phyloP scores from a whole-genome alignment of 768 basidiomycete species.

The Collybia sp. region DNA sequence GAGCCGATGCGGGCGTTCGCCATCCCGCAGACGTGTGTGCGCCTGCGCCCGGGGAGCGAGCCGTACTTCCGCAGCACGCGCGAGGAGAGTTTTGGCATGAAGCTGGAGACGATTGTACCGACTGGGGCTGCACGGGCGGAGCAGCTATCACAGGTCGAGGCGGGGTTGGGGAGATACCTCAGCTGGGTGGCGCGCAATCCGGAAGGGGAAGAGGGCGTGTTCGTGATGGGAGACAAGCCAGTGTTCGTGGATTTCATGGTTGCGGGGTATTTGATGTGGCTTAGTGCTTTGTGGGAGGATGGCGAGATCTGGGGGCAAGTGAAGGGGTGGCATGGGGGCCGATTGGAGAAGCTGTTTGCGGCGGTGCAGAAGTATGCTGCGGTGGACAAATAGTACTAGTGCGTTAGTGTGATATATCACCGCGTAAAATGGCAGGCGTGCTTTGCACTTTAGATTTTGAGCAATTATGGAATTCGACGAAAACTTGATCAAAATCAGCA shows the following conservation, averaged over 20 bases:
- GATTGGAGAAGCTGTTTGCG: neutral
- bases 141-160: conserved; percentile 22
- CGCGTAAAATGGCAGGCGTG: too few species aligned
- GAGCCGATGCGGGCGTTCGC: conserved; percentile 12
- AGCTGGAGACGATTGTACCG: conserved; percentile 1
- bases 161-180: conserved; percentile 10
- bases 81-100: conserved; percentile 1
- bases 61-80: conserved; percentile 17
- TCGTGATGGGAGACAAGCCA: conserved; percentile 29
- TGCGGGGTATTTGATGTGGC: conserved; percentile 18
- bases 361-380: neutral
- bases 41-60: conserved; percentile 23
- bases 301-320: conserved; percentile 39
- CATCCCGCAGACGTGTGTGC: conserved; percentile 8
- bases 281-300: conserved; percentile 23
- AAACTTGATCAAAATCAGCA: too few species aligned
- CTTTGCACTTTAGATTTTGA: too few species aligned
- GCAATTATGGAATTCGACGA: too few species aligned
- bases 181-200: neutral
- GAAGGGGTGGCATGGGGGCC: conserved; percentile 12
- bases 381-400: too few species aligned
- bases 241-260: conserved; percentile 37
- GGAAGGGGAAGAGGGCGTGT: conserved; percentile 21
- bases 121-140: conserved; percentile 3
- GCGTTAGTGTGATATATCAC: too few species aligned